Conservation (phyloP, 805 yeast species). For the Crinitomyces ghanaensis region DNA sequence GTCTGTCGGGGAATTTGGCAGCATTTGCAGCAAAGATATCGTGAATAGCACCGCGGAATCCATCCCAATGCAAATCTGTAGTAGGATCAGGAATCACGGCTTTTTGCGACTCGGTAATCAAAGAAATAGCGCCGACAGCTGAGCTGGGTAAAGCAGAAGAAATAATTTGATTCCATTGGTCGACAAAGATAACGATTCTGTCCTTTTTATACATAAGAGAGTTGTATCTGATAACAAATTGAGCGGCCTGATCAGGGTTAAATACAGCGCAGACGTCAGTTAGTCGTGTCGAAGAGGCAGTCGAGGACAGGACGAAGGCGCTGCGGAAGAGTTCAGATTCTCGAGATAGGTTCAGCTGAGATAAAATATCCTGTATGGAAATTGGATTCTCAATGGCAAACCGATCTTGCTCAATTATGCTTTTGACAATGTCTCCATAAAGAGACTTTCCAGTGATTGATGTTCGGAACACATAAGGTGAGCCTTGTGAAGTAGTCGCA, state of each 20-base stretch:
- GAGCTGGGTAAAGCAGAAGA: constrained; percentile 26
- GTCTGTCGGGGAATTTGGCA: constrained; percentile 66
- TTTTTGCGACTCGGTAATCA: constrained; percentile 58
- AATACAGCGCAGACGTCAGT: constrained; percentile 48
- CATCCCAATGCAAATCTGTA: constrained; percentile 75
- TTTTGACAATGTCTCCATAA: constrained; percentile 41
- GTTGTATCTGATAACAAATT: constrained; percentile 52
- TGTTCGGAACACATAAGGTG: constrained; percentile 51
- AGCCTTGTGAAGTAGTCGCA: constrained; percentile 39
- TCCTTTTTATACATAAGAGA: constrained; percentile 58
- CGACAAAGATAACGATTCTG: constrained; percentile 58
- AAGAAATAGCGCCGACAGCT: constrained; percentile 41
- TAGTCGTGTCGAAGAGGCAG: constrained; percentile 9
- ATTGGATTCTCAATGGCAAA: constrained; percentile 27
- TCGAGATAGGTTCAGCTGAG: constrained; percentile 34
- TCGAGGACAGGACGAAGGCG: constrained; percentile 6
- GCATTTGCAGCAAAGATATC: constrained; percentile 91
- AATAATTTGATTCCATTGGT: constrained; percentile 55
- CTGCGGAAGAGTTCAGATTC: constrained; percentile 20
- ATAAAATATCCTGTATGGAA: constrained; percentile 40
- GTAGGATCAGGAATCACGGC: constrained; percentile 77
- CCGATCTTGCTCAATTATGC: constrained; percentile 31
- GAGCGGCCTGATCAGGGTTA: constrained; percentile 10
- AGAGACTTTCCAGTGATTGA: constrained; percentile 30
- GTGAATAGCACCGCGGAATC: constrained; percentile 90